phyloP scores from a whole-genome alignment of 768 basidiomycete genomes.

The Phaffia tasmanica region DNA sequence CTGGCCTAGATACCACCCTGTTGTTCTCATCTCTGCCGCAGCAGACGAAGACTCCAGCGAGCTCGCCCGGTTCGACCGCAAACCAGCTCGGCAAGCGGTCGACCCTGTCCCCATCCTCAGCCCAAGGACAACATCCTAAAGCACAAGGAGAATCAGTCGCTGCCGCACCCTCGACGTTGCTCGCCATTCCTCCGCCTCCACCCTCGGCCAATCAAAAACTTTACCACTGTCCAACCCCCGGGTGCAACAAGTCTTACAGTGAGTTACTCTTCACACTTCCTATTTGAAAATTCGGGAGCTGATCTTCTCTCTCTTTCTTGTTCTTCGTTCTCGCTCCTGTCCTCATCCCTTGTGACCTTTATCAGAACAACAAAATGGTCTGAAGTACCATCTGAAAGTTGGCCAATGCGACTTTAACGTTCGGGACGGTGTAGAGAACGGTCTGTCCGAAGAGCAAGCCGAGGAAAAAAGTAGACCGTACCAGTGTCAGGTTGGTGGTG shows the following conservation, averaged over 20 bases:
- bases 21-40: conserved; percentile 14
- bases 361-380: conserved; percentile 69
- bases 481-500: conserved; percentile 67
- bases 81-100: conserved; percentile 10
- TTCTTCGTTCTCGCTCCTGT: no score
- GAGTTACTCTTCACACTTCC: no score
- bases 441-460: conserved; percentile 58
- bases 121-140: no score
- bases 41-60: conserved; percentile 9
- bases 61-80: conserved; percentile 1
- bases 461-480: conserved; percentile 72
- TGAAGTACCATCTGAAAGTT: conserved; percentile 76
- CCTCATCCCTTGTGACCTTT: no score
- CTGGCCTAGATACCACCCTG: conserved; percentile 20
- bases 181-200: conserved; percentile 16
- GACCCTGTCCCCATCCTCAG: neutral
- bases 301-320: no score
- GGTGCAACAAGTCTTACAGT: conserved; percentile 87
- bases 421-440: conserved; percentile 54
- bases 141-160: neutral
- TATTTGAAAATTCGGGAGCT: no score
- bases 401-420: conserved; percentile 89
- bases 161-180: conserved; percentile 10
- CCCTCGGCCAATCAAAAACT: conserved; percentile 29
- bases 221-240: conserved; percentile 71